Base-by-base conservation (phyloP, 1,284 basidiomycete species). In the Ceratobasidium theobromae region DNA sequence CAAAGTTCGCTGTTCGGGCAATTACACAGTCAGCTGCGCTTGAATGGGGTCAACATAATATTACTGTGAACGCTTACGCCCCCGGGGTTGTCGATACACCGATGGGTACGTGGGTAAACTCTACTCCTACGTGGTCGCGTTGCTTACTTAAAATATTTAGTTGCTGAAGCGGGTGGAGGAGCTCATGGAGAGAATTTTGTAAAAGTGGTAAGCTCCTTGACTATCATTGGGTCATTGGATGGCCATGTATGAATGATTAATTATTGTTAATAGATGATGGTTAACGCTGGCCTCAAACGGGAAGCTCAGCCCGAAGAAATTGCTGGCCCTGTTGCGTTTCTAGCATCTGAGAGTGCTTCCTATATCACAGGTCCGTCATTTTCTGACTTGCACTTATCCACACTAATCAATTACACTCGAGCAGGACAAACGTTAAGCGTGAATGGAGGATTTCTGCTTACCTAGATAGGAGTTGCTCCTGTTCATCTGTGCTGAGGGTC, bases 1-100 rank as follows among this genome's bases (percentile, higher is more conserved):
- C 71, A 40, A 76, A 76, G 68, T 75, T 75, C 64, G 75, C 72
- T 38, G 71, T 76, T 14, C 67, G 74, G 21, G 72, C 70, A 1
- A 62, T 76, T 40, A 75, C 74, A 28, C 73, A 75, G 66, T 51
- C 71, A 2, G 70, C 72, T 1, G 72, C 73, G 1, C 21, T 68
- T 9, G 74, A 75, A 51, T 68, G 73, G 35, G 72, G 68, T 3
- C 38, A 62, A 51, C 48, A 73, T 41, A 35, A 41, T n/a, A 69
- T 64, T 18, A 52, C 58, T 18, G 69, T 70, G 9, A 70, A 70
- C 43, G 68, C 68, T 9, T 70, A 70, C 38, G 67, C 69, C 0
- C 69, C 69, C 4, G 69, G 69, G 5, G 43, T 23, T 14, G 54
- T 69, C 33, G 65, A 67, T 48, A 70, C 69, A 3, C 46, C 45